These are phyloP conservation scores for Blastobotrys mokoenaii DNA, from an alignment of 805 yeast species.

Conservation along the genomic window DNA sequence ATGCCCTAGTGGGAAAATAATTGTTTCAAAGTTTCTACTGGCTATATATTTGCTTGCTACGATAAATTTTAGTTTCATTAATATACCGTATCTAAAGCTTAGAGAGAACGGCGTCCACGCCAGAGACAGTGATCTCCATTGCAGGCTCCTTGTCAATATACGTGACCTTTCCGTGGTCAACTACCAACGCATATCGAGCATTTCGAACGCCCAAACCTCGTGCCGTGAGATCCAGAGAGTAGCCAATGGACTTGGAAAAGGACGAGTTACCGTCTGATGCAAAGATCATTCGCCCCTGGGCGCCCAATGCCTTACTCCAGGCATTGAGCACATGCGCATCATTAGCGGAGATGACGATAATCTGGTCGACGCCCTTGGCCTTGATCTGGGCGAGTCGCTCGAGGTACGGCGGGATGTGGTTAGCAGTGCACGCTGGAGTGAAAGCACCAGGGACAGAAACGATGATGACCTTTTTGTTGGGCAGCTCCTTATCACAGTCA, in stretches of 20 bases:
- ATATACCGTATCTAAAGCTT: not conserved
- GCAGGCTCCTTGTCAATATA: constrained; percentile 42
- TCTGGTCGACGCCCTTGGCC: constrained; percentile 53
- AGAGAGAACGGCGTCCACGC: constrained; percentile 35
- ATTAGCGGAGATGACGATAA: constrained; percentile 57
- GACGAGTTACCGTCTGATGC: constrained; percentile 59
- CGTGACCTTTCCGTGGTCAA: constrained; percentile 47
- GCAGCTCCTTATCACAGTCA: constrained; percentile 29
- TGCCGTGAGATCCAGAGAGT: constrained; percentile 44
- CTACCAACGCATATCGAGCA: constrained; percentile 64
- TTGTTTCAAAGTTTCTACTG: too few species aligned
- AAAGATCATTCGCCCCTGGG: constrained; percentile 37
- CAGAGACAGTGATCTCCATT: constrained; percentile 33
- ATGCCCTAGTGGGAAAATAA: too few species aligned
- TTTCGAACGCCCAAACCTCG: constrained; percentile 53
- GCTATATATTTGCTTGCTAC: too few species aligned
- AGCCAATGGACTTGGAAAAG: constrained; percentile 54
- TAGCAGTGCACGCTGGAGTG: constrained; percentile 71
- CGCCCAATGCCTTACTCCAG: constrained; percentile 49
- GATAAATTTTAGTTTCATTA: too few species aligned
- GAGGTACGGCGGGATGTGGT: constrained; percentile 65
- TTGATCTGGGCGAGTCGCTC: constrained; percentile 41
- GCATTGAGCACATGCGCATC: constrained; percentile 66
- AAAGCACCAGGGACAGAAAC: constrained; percentile 83
- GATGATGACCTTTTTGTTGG: constrained; percentile 49